Percentiles rank a stretch among this genome's conserved stretches.
phyloP scores from a whole-genome alignment of 768 basidiomycete genomes.

The Rhodocollybia butyracea region DNA sequence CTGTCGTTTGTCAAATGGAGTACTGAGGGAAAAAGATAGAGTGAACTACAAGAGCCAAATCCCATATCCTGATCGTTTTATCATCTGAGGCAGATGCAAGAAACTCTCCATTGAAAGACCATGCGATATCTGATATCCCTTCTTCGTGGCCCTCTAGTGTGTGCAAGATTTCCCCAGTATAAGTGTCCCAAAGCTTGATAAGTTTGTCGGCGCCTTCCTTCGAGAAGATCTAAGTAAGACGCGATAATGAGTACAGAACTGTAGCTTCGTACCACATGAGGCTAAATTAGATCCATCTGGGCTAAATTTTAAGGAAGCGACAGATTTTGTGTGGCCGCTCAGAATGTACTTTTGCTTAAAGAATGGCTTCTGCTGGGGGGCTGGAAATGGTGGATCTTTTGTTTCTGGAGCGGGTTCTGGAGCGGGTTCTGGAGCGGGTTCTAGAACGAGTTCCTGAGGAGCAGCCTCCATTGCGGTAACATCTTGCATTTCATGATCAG shows the following conservation, averaged over 20 bases:
- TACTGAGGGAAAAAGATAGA: not conserved
- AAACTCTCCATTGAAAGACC: slow-evolving; percentile 79
- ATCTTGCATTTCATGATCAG: slow-evolving; percentile 7
- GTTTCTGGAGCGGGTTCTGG: not conserved
- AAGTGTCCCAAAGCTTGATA: slow-evolving; percentile 77
- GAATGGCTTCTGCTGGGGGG: not conserved
- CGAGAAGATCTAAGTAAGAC: not conserved
- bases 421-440: not conserved
- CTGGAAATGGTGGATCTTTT: no score
- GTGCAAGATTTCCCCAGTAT: slow-evolving; percentile 67
- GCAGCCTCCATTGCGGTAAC: not conserved
- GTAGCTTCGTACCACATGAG: slow-evolving; percentile 66
- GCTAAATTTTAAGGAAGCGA: slow-evolving; percentile 88
- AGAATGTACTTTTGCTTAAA: slow-evolving; percentile 63
- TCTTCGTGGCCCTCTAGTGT: slow-evolving; percentile 73
- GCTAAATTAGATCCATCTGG: slow-evolving; percentile 80
- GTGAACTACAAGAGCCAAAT: slow-evolving; percentile 54
- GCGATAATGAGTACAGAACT: not conserved
- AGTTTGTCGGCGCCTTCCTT: slow-evolving; percentile 80
- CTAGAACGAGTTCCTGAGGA: not conserved
- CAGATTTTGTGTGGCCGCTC: slow-evolving; percentile 77
- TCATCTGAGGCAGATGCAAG: slow-evolving; percentile 95
- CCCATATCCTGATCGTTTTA: slow-evolving; percentile 85
- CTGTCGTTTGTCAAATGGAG: slow-evolving; percentile 28
- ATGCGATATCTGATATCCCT: slow-evolving; percentile 89